Evolutionary conservation across 768 basidiomycete species (phyloP), one percentile per base, ranked within the genome.

Genomic region (Mycena floridula): DNA sequence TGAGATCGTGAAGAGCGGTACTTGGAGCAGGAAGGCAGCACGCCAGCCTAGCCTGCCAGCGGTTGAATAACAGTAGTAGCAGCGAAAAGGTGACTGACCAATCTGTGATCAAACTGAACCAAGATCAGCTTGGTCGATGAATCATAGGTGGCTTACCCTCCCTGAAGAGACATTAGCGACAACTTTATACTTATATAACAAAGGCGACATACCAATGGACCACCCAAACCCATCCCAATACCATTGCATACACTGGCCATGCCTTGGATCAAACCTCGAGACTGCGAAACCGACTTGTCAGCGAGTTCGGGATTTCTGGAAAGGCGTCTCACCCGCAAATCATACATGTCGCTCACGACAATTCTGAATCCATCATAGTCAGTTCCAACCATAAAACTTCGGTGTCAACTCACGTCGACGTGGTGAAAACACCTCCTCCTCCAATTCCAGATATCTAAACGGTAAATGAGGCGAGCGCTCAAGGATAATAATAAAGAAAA

Each of bases 151-250:
- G n/a, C n/a, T n/a, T n/a, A n/a, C n/a, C n/a, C n/a, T n/a, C n/a
- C n/a, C n/a, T n/a, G n/a, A n/a, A n/a, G n/a, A n/a, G n/a, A n/a
- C n/a, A n/a, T n/a, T n/a, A n/a, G n/a, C n/a, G n/a, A n/a, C n/a
- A n/a, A n/a, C n/a, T n/a, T n/a, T n/a, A n/a, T n/a, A n/a, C n/a
- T n/a, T n/a, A n/a, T n/a, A n/a, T n/a, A n/a, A n/a, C n/a, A n/a
- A n/a, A n/a, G n/a, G n/a, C n/a, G n/a, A n/a, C n/a, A n/a, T 85
- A 3, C 85, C 86, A 21, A 89, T 58, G n/a, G 85, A 84, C 85
- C 86, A 15, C 86, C 86, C 6, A 88, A 63, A n/a, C 87, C 89
- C 71, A 85, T 70, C 21, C 87, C 86, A 3, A 86, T 86, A 7
- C 82, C 84, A 50, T 74, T 80, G 60, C 89, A 89, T n/a, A 89